Evolutionary conservation across 2,329 filamentous ascomycete genomes (phyloP).

Genomic region (Ophiocordyceps polyrhachis-furcata): DNA sequence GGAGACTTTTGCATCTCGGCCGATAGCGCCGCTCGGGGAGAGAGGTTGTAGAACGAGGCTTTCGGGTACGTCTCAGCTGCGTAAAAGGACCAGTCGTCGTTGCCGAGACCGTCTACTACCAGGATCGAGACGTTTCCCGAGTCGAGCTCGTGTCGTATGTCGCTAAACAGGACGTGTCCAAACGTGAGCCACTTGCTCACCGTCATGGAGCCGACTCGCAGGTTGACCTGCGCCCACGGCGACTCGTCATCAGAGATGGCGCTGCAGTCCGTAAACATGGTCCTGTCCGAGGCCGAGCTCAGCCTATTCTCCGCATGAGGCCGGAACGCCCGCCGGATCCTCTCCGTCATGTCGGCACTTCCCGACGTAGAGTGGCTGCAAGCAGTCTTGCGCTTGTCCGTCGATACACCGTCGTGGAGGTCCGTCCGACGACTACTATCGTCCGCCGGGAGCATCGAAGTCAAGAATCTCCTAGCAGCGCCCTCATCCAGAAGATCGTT

Average conservation of each 20-base stretch:
- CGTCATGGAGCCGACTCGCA: slow-evolving; percentile 64
- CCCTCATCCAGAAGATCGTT: slow-evolving; percentile 67
- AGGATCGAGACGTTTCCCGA: slow-evolving; percentile 42
- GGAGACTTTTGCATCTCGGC: slow-evolving; percentile 22
- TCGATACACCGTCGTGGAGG: slow-evolving; percentile 20
- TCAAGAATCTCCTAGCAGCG: slow-evolving; percentile 23
- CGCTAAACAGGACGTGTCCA: slow-evolving; percentile 67
- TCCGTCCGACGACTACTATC: slow-evolving; percentile 39
- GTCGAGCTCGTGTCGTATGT: slow-evolving; percentile 50
- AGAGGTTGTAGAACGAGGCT: slow-evolving; percentile 61
- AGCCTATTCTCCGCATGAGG: slow-evolving; percentile 15
- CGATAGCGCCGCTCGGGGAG: slow-evolving; percentile 33
- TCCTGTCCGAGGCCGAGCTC: slow-evolving; percentile 13
- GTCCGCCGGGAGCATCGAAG: slow-evolving; percentile 36
- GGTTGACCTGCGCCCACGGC: slow-evolving; percentile 51
- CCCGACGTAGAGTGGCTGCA: slow-evolving; percentile 29
- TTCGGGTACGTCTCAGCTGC: slow-evolving; percentile 62
- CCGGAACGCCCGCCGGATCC: slow-evolving; percentile 29
- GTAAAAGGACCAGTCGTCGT: slow-evolving; percentile 76
- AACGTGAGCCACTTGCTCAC: slow-evolving; percentile 81
- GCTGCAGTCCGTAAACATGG: slow-evolving; percentile 23
- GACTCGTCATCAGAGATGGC: slow-evolving; percentile 38
- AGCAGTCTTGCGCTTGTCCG: slow-evolving; percentile 12
- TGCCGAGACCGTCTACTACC: slow-evolving; percentile 70
- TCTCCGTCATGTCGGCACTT: slow-evolving; percentile 35